A percentile compares a stretch with the other conserved stretches of the same genome.
Conservation (phyloP, 1,139 yeast species). For the Blastobotrys buckinghamii region DNA sequence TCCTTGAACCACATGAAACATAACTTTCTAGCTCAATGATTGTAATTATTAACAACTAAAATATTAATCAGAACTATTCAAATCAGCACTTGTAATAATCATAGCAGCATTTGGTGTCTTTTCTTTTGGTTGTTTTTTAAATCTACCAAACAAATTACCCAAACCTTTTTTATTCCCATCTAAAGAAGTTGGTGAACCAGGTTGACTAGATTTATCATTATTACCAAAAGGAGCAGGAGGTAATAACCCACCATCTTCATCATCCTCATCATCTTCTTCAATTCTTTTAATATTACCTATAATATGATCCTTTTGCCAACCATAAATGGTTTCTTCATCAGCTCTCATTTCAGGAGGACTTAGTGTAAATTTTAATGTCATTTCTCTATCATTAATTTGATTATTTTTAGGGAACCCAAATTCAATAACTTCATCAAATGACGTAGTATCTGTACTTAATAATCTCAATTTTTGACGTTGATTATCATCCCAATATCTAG, state of each 20-base stretch:
- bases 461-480: slow-evolving; percentile 22
- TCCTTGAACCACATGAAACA: too few relatives aligned
- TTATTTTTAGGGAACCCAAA: slow-evolving; percentile 26
- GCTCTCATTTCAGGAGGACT: slow-evolving; percentile 31
- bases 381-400: slow-evolving; percentile 15
- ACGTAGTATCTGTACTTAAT: slow-evolving; percentile 18
- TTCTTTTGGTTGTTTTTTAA: slow-evolving; percentile 19
- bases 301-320: slow-evolving; percentile 28
- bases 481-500: slow-evolving; percentile 24
- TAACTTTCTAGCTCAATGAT: background rate
- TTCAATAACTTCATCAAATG: slow-evolving; percentile 29
- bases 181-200: slow-evolving; percentile 8
- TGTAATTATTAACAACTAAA: too few relatives aligned
- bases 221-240: slow-evolving; percentile 6
- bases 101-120: slow-evolving; percentile 20
- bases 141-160: slow-evolving; percentile 27
- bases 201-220: slow-evolving; percentile 1
- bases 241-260: slow-evolving; percentile 4
- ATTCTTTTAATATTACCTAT: slow-evolving; percentile 13
- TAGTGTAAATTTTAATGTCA: slow-evolving; percentile 30
- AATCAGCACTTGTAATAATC: slow-evolving; percentile 27
- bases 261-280: slow-evolving; percentile 10
- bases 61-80: background rate
- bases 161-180: slow-evolving; percentile 13
- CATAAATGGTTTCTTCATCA: slow-evolving; percentile 28